Evolutionary conservation across 805 yeast genomes (phyloP).

Genomic region (Lipomyces spencermartinsiae): DNA sequence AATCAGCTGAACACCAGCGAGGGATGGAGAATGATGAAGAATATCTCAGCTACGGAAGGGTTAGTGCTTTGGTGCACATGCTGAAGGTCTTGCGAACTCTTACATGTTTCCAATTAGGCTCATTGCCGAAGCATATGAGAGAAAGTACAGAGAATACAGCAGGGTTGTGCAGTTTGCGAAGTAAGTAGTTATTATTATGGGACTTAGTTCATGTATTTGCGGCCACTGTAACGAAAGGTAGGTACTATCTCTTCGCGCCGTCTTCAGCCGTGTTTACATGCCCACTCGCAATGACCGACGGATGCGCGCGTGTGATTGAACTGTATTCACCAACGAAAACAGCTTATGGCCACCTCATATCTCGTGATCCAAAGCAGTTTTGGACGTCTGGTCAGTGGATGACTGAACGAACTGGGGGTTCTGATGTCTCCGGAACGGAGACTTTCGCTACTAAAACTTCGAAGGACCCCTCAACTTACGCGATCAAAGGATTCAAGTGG

Average conservation of each 20-base stretch:
- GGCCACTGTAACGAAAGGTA: conserved; percentile 1
- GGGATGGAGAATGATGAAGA: conserved; percentile 44
- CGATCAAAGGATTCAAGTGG: conserved; percentile 45
- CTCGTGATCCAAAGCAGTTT: conserved; percentile 41
- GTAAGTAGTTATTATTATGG: neutral
- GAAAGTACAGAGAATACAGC: conserved; percentile 39
- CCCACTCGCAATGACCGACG: conserved; percentile 48
- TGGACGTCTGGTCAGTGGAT: conserved; percentile 49
- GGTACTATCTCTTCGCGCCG: conserved; percentile 42
- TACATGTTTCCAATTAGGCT: conserved; percentile 38
- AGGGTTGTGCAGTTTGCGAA: conserved; percentile 41
- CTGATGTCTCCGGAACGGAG: conserved; percentile 44
- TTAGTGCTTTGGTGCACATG: neutral
- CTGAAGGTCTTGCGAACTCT: no score
- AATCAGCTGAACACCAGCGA: conserved; percentile 43
- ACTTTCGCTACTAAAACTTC: conserved; percentile 39
- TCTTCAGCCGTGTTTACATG: conserved; percentile 46
- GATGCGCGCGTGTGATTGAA: conserved; percentile 45
- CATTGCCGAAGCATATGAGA: conserved; percentile 43
- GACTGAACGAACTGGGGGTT: conserved; percentile 47
- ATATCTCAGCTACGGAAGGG: conserved; percentile 31
- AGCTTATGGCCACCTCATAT: conserved; percentile 38
- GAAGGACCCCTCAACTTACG: conserved; percentile 22
- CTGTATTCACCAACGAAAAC: conserved; percentile 21
- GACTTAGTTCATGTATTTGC: neutral